Evolutionary conservation across 768 basidiomycete genomes (phyloP).

Genomic region (Inosperma sp.): DNA sequence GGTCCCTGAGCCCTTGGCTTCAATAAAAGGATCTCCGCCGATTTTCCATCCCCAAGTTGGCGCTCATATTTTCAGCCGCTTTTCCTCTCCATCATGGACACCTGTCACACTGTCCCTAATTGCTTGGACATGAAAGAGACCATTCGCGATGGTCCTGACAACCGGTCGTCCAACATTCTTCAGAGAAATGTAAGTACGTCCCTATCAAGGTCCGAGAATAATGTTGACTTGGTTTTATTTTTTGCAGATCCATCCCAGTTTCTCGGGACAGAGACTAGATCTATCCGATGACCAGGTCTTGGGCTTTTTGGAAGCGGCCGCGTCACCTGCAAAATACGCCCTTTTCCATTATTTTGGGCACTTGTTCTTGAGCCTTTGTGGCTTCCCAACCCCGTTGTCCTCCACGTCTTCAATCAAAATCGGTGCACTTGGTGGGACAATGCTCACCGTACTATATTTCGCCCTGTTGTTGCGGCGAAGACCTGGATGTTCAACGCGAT

Average conservation of each 20-base stretch:
- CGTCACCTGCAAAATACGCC: slow-evolving; percentile 30
- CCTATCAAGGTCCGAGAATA: background rate
- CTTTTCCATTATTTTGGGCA: slow-evolving; percentile 25
- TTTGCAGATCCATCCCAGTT: background rate
- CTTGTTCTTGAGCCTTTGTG: slow-evolving; percentile 14
- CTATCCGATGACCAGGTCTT: background rate
- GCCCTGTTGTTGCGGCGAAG: slow-evolving; percentile 14
- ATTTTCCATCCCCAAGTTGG: background rate
- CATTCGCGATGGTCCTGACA: slow-evolving; percentile 6
- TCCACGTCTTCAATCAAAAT: slow-evolving; percentile 15
- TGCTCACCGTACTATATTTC: slow-evolving; percentile 21
- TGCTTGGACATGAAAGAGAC: slow-evolving; percentile 12
- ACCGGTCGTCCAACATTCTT: slow-evolving; percentile 7
- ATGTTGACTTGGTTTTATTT: background rate
- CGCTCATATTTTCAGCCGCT: background rate
- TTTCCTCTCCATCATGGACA: slow-evolving; percentile 10
- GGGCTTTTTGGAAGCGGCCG: slow-evolving; percentile 21
- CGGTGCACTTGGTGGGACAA: slow-evolving; percentile 24
- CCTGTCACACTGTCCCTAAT: slow-evolving; percentile 10
- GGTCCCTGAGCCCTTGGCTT: background rate
- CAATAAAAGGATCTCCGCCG: background rate
- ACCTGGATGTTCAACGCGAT: background rate
- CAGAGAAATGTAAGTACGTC: slow-evolving; percentile 9
- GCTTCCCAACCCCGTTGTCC: slow-evolving; percentile 7
- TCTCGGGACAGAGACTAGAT: background rate